Percentiles rank a stretch among this genome's conserved stretches.
phyloP scores from a whole-genome alignment of 306 rosid species.

The Begonia masoniana region DNA sequence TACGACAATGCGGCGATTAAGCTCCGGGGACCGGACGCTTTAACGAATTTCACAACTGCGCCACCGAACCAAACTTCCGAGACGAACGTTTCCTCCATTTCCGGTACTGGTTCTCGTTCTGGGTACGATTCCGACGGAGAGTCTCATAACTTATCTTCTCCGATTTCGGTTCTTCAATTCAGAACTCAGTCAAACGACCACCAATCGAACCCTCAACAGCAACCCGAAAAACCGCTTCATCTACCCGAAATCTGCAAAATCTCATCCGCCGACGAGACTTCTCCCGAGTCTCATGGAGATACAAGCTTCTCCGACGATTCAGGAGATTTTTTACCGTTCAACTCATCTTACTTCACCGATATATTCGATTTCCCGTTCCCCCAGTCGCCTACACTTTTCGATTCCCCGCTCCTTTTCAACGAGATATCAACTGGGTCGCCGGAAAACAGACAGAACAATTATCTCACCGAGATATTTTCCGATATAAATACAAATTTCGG shows the following conservation, averaged over 20 bases:
- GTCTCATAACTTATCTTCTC: constrained; percentile 41
- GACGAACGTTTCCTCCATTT: constrained; percentile 9
- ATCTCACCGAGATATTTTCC: constrained; percentile 21
- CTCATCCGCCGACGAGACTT: not conserved
- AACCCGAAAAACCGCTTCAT: not conserved
- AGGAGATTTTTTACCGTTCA: constrained; percentile 16
- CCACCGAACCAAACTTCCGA: constrained; percentile 20
- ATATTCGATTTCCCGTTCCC: constrained; percentile 30
- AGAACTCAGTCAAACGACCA: constrained; percentile 27
- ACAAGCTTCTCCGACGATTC: constrained; percentile 15
- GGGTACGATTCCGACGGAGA: constrained; percentile 65
- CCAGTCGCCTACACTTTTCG: constrained; percentile 15
- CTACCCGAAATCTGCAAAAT: not conserved
- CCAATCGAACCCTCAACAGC: constrained; percentile 11
- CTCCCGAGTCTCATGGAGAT: constrained; percentile 34
- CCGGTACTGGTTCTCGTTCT: constrained; percentile 25
- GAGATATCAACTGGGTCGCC: constrained; percentile 8
- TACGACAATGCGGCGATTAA: constrained; percentile 82
- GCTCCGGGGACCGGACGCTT: constrained; percentile 82
- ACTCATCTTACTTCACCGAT: constrained; percentile 33
- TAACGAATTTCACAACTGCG: constrained; percentile 59
- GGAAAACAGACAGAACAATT: constrained; percentile 15
- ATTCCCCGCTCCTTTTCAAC: constrained; percentile 16
- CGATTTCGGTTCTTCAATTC: constrained; percentile 70
- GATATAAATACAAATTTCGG: constrained; percentile 25